Percentiles rank a stretch among this genome's conserved stretches.
These are phyloP conservation scores for Podospora pseudoanserina DNA, from an alignment of 495 filamentous ascomycete genomes.

Conservation along the genomic window DNA sequence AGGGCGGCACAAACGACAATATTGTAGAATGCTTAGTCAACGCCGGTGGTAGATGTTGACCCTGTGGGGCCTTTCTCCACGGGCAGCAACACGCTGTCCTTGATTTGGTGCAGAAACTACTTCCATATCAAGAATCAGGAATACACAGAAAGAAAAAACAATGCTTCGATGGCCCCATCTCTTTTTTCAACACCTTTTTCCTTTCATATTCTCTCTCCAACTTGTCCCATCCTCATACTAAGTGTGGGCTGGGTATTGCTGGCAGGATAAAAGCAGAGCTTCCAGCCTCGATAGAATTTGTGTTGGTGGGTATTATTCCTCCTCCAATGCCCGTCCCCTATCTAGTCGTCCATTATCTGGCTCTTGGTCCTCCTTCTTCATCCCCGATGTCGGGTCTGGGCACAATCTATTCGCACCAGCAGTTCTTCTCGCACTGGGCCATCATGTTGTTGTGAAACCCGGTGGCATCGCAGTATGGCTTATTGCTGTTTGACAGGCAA, in stretches of 20 bases:
- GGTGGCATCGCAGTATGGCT: constrained; percentile 21
- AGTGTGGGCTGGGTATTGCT: no score
- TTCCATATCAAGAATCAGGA: no score
- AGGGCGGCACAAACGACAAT: not conserved
- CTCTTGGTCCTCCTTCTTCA: not conserved
- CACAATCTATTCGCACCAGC: constrained; percentile 14
- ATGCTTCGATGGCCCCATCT: no score
- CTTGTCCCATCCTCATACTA: no score
- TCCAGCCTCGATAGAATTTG: no score
- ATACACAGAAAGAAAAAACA: no score
- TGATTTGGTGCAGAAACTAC: no score
- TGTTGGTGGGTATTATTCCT: not conserved
- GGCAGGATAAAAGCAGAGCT: no score
- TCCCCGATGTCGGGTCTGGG: no score
- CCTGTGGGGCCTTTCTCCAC: not conserved
- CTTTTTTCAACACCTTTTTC: no score
- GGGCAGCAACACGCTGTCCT: not conserved
- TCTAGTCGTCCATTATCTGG: not conserved
- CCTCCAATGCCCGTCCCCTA: not conserved
- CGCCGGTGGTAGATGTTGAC: not conserved
- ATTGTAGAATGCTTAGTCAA: not conserved
- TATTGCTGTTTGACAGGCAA: constrained; percentile 19
- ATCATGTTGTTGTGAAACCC: constrained; percentile 25
- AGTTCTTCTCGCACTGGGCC: constrained; percentile 17
- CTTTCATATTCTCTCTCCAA: no score